Evolutionary conservation across 495 filamentous ascomycete species (phyloP).

Genomic region (Xylaria flabelliformis): DNA sequence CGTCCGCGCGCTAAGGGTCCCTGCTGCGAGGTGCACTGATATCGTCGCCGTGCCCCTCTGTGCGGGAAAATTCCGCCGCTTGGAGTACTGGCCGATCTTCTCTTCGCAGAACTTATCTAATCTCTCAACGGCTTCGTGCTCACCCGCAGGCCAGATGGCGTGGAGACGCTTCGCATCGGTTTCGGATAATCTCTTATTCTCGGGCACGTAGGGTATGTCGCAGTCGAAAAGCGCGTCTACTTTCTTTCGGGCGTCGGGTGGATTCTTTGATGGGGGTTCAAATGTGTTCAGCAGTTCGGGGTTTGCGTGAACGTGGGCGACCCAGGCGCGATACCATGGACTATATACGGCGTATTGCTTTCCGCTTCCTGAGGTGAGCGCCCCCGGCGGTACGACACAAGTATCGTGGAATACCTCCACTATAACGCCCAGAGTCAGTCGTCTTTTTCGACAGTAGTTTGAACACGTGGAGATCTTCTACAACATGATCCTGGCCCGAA

Average conservation of each 20-base stretch:
- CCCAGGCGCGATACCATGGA: conserved; percentile 83
- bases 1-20: conserved; percentile 79
- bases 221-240: conserved; percentile 67
- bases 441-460: background rate
- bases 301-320: conserved; percentile 71
- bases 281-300: conserved; percentile 66
- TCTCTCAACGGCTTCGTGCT: conserved; percentile 72
- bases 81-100: conserved; percentile 66
- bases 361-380: conserved; percentile 65
- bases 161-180: conserved; percentile 65
- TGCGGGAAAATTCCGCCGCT: conserved; percentile 66
- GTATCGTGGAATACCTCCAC: conserved; percentile 76
- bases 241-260: conserved; percentile 55
- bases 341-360: conserved; percentile 85
- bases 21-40: conserved; percentile 80
- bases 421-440: background rate
- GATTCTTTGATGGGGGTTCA: conserved; percentile 68
- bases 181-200: conserved; percentile 65
- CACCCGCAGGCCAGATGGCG: conserved; percentile 78
- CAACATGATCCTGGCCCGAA: background rate
- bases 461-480: background rate
- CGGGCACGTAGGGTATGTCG: conserved; percentile 66
- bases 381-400: conserved; percentile 79
- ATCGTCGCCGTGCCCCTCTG: conserved; percentile 70
- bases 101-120: conserved; percentile 74